Conservation (phyloP, 2,329 filamentous ascomycete genomes). For the Oidium heveae region DNA sequence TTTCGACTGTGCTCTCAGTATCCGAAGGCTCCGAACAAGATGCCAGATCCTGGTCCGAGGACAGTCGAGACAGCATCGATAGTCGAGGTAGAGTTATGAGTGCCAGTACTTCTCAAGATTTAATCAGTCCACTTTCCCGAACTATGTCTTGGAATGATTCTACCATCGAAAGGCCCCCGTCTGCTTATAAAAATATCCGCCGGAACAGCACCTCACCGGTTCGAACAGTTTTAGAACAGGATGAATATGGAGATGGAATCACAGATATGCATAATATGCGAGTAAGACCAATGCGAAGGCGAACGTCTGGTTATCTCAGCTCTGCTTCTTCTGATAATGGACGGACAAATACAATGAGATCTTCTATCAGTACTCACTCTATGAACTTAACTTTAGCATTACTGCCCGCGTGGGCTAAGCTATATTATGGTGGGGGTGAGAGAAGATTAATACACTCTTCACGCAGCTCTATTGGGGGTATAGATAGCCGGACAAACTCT, state of each 20-base stretch:
- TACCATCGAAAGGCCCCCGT: conserved; percentile 20
- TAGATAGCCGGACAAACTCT: conserved; percentile 22
- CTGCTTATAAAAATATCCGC: conserved; percentile 16
- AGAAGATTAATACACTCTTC: conserved; percentile 22
- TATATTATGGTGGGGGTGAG: conserved; percentile 48
- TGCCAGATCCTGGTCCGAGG: conserved; percentile 20
- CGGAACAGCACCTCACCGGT: conserved; percentile 14
- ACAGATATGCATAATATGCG: conserved; percentile 30
- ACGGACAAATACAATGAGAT: conserved; percentile 13
- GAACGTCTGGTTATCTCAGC: conserved; percentile 25
- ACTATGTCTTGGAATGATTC: conserved; percentile 1
- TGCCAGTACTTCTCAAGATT: conserved; percentile 19
- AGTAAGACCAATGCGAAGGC: conserved; percentile 26
- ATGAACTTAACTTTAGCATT: conserved; percentile 18
- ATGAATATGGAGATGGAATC: conserved; percentile 38
- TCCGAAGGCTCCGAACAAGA: conserved; percentile 25
- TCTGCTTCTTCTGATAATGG: conserved; percentile 19
- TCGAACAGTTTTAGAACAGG: conserved; percentile 28
- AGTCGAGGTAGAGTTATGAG: conserved; percentile 27
- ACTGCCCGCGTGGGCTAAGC: conserved; percentile 23
- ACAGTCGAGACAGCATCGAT: conserved; percentile 22
- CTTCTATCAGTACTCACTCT: conserved; percentile 18
- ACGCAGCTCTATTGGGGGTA: conserved; percentile 10
- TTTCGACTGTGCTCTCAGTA: conserved; percentile 38
- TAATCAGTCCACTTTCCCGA: conserved; percentile 1